Evolutionary conservation across 75 land plant genomes (phyloP), one percentile per base, ranked within the genome.

Genomic region (Selaginella moellendorffii): DNA sequence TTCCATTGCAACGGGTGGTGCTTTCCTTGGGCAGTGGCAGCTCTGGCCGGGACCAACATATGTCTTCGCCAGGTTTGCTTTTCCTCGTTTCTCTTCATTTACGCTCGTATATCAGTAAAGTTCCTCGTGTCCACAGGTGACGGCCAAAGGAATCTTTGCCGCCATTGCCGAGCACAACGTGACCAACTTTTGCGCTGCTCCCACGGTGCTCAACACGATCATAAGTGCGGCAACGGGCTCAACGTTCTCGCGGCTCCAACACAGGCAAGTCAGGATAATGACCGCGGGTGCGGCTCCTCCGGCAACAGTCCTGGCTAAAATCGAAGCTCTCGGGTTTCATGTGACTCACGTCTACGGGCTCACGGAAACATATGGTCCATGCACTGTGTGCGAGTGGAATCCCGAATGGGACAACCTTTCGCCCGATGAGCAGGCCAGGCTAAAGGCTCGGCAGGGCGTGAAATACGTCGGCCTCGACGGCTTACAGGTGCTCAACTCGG

Each of bases 1-100:
- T 91, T 91, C 62, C 97, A 91, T 53, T 82, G 86, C 72, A 91
- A n/a, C 67, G 97, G 97, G 2, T 91, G 97, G 97, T 85, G 95
- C 53, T 91, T 28, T 72, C 64, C 97, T 21, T 91, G 97, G 97
- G 59, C 84, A 0, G 71, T 85, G 28, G 97, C 97, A 0, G 97
- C 97, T 0, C 60, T 82, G 53, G 84, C 78, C 65, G 97, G 95
- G 0, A 88, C 95, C 28, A 91, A 54, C 67, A 79, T 91, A 29
- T 91, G 97, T 68, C 73, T 91, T 20, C 80, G 97, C 24, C 89
- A 91, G 74, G 90, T 85, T 66, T 53, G 0, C 52, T 1, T 26
- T 18, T 26, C 10, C 14, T 29, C 23, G 29, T 2, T 18, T 2
- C n/a, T 1, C 2, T 9, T n/a, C 18, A 2, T 18, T 1, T 64